A percentile compares a stretch with the other conserved stretches of the same genome.
phyloP scores from a whole-genome alignment of 805 yeast species.

The Cyberlindnera bimundalis region DNA sequence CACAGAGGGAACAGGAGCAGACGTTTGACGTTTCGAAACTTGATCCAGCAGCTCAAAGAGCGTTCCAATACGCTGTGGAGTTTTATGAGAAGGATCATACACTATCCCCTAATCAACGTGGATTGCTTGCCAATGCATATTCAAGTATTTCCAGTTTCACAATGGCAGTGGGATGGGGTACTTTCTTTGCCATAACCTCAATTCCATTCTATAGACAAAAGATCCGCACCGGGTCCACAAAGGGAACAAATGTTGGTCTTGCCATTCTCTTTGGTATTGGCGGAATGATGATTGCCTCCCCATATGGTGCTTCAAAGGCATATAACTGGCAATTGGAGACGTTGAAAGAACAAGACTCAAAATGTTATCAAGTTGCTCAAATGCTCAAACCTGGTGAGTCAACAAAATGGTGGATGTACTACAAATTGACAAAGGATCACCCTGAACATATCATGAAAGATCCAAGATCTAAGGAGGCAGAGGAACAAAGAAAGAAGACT shows the following conservation, averaged over 20 bases:
- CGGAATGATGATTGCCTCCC: constrained; percentile 35
- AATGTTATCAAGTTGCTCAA: constrained; percentile 30
- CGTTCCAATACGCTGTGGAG: constrained; percentile 40
- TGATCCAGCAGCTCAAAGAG: constrained; percentile 28
- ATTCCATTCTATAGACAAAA: constrained; percentile 40
- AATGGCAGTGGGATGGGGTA: constrained; percentile 36
- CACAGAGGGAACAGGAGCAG: neutral
- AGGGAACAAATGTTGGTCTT: constrained; percentile 39
- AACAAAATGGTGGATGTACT: constrained; percentile 50
- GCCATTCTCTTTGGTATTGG: constrained; percentile 40
- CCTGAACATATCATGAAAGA: constrained; percentile 52
- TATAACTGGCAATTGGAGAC: constrained; percentile 33
- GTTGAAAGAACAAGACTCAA: constrained; percentile 30
- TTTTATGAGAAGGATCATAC: constrained; percentile 49
- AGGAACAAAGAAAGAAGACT: constrained; percentile 22
- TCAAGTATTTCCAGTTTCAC: constrained; percentile 34
- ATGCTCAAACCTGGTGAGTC: constrained; percentile 33
- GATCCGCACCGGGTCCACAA: constrained; percentile 31
- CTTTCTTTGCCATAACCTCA: constrained; percentile 39
- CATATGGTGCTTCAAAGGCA: constrained; percentile 30
- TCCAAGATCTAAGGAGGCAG: constrained; percentile 42
- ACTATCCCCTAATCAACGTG: constrained; percentile 40
- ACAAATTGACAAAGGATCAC: constrained; percentile 46
- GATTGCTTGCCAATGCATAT: constrained; percentile 37
- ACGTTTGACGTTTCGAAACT: constrained; percentile 14